Base-by-base conservation (phyloP, 2,329 filamentous ascomycete species). In the Lecanicillium sp. region DNA sequence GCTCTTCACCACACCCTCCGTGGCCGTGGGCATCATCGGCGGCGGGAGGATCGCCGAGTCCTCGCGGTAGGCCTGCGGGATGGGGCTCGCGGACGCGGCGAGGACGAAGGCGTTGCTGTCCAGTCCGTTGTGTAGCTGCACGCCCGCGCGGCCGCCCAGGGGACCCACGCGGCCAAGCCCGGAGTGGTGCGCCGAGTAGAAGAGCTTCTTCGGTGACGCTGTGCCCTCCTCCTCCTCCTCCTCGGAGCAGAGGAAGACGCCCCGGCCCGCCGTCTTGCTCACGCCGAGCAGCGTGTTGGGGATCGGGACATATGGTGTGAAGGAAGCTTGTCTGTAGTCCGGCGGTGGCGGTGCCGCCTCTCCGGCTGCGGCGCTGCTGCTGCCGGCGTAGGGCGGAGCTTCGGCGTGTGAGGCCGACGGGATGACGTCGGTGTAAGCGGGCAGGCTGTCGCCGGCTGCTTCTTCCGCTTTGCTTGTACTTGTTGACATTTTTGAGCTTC, bases 91-190 rank as follows among this genome's bases (percentile, higher is more conserved):
- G 21, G 37, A 21, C 12, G 37, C 37, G 5, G 37, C 21, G 12
- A 39, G 23, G 8, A 39, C 37, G 2, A n/a, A 20, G n/a, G 37
- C 37, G 4, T 15, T 27, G n/a, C 1, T 8, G 37, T 39, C 37
- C 12, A 39, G 21, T 8, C 37, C 37, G n/a, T 39, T 39, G 37
- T 39, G 37, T n/a, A 39, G 37, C 10, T 39, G 14, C 37, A 39
- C 37, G 21, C 37, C 37, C 7, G n/a, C 14, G 1, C 37, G 21
- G 21, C 7, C 7, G 12, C 37, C 37, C 14, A 39, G 37, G 2
- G 23, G 35, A 6, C 35, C 37, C 14, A 23, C 10, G n/a, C 37
- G 8, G 37, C 37, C 27, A 21, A 39, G 2, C n/a, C 37, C 37
- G n/a, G 21, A 26, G 23, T 39, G 37, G 37, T 39, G 23, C 12